A percentile compares a stretch with the other conserved stretches of the same genome.
These are phyloP conservation scores for Trichocomaceae sp. DNA, from an alignment of 2,329 filamentous ascomycete species.

Conservation along the genomic window DNA sequence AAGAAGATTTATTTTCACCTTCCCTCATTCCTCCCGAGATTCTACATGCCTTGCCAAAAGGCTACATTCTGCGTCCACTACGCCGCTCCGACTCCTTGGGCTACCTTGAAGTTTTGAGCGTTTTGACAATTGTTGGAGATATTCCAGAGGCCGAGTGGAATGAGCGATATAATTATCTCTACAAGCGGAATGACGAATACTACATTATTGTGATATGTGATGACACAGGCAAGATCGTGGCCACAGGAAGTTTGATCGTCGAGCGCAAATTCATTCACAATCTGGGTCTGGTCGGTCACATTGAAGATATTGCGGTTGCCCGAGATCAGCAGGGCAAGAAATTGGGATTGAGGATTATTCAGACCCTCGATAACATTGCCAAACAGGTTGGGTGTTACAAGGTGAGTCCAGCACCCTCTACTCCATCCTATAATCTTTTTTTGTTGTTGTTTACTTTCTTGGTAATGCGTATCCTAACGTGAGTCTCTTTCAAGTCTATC, in stretches of 20 bases:
- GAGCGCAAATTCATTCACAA: conserved; percentile 67
- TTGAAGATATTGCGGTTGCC: conserved; percentile 93
- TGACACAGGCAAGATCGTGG: conserved; percentile 64
- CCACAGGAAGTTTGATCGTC: conserved; percentile 80
- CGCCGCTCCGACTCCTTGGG: conserved; percentile 72
- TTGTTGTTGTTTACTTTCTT: too few relatives aligned
- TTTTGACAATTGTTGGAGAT: conserved; percentile 88
- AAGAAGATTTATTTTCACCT: conserved; percentile 59
- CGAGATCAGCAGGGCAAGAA: conserved; percentile 98
- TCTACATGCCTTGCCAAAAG: conserved; percentile 63
- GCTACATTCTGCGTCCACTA: conserved; percentile 77
- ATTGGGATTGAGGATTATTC: conserved; percentile 83
- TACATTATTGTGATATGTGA: conserved; percentile 84
- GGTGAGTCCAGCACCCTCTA: conserved; percentile 36
- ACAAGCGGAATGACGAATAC: conserved; percentile 66
- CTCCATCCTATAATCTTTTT: not conserved
- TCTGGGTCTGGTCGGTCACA: conserved; percentile 68
- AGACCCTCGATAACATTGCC: conserved; percentile 84
- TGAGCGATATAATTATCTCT: conserved; percentile 76
- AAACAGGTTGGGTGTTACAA: conserved; percentile 91
- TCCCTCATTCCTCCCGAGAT: conserved; percentile 73
- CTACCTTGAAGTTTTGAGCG: conserved; percentile 84
- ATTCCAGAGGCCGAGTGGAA: conserved; percentile 68
- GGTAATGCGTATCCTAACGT: not conserved
- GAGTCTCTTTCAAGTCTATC: conserved; percentile 58